Percentiles rank a stretch among this genome's conserved stretches.
These are phyloP conservation scores for Entomortierella chlamydospora DNA, from an alignment of 192 early-diverging fungal species.

Conservation along the genomic window DNA sequence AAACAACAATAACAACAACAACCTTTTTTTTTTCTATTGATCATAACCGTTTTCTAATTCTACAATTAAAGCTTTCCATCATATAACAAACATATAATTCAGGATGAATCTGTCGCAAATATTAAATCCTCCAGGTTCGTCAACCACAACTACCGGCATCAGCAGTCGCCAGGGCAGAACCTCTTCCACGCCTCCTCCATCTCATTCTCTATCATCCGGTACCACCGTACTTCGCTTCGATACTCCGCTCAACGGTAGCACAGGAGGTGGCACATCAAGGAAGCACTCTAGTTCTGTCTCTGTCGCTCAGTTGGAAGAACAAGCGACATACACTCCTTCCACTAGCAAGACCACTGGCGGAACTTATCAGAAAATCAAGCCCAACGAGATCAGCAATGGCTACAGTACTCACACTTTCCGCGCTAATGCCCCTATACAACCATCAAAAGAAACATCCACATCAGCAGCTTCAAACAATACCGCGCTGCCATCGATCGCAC, in stretches of 20 bases:
- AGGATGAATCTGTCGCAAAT: constrained; percentile 47
- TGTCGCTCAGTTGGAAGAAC: constrained; percentile 30
- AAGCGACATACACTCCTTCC: neutral
- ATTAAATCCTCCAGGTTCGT: constrained; percentile 29
- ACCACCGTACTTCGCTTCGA: constrained; percentile 18
- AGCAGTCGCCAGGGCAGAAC: constrained; percentile 9
- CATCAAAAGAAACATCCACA: constrained; percentile 1
- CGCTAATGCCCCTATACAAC: neutral
- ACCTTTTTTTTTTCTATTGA: no score
- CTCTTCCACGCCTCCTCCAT: constrained; percentile 19
- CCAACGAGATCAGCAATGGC: constrained; percentile 25
- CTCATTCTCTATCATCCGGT: constrained; percentile 3
- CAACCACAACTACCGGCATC: neutral
- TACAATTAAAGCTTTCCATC: neutral
- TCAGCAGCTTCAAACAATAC: neutral
- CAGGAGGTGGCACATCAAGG: constrained; percentile 4
- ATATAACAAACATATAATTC: neutral
- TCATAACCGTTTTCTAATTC: no score
- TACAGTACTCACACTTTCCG: constrained; percentile 45
- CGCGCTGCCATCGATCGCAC: neutral
- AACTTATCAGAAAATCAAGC: constrained; percentile 27
- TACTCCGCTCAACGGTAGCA: constrained; percentile 6
- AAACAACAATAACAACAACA: no score
- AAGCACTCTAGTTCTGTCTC: constrained; percentile 51
- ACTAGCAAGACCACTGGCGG: neutral